phyloP scores from a whole-genome alignment of 352 stramenopile genomes.

The Globisporangium megalacanthum region DNA sequence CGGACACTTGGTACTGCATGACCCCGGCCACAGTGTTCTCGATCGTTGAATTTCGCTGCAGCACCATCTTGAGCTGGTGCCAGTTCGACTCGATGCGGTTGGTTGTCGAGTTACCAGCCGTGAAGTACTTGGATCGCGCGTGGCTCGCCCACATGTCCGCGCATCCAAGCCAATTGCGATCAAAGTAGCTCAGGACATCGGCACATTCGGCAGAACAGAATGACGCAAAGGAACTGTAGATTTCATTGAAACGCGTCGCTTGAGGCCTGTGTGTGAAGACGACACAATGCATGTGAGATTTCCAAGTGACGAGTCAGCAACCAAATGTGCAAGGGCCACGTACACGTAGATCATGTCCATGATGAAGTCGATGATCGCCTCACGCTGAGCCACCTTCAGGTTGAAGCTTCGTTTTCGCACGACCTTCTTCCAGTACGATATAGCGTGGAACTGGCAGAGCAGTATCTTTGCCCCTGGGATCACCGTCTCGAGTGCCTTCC shows the following conservation, averaged over 20 bases:
- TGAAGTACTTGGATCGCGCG: constrained; percentile 8
- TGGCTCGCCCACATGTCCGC: constrained; percentile 13
- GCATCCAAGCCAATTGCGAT: constrained; percentile 17
- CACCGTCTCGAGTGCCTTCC: constrained; percentile 6
- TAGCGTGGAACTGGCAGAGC: constrained; percentile 16
- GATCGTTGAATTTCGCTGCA: constrained; percentile 8
- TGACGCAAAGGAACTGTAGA: background rate
- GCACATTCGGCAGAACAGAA: background rate
- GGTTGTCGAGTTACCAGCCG: constrained; percentile 13
- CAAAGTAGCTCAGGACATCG: constrained; percentile 1
- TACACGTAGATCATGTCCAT: constrained; percentile 12
- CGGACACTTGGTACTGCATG: constrained; percentile 13
- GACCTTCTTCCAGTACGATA: constrained; percentile 16
- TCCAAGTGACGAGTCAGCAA: background rate
- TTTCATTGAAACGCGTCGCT: background rate
- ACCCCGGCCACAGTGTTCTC: constrained; percentile 14
- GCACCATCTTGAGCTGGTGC: constrained; percentile 17
- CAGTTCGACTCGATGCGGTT: constrained; percentile 20
- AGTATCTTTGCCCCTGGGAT: constrained; percentile 9
- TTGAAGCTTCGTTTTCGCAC: constrained; percentile 8
- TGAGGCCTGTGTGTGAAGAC: background rate
- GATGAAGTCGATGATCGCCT: constrained; percentile 4
- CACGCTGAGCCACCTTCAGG: constrained; percentile 8
- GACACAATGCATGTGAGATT: background rate
- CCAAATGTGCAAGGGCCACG: background rate